Conservation (phyloP, 257 asterid species). For the Solanum commersonii region DNA sequence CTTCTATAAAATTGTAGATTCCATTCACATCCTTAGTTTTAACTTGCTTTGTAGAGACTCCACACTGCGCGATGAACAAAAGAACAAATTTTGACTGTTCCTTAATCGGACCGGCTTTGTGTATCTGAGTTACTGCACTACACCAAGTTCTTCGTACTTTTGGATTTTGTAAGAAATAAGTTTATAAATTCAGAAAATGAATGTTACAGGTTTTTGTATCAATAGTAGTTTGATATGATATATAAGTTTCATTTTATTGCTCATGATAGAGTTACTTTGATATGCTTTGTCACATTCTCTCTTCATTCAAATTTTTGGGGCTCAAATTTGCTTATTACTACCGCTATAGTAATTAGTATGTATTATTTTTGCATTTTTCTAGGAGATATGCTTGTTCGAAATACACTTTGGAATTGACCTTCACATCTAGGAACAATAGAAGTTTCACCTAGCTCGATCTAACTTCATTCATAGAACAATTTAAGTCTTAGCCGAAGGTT, state of each 20-base stretch:
- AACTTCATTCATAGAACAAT: background rate
- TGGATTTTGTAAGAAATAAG: background rate
- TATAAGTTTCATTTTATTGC: background rate
- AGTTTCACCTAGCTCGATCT: background rate
- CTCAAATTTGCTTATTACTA: background rate
- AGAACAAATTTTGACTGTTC: background rate
- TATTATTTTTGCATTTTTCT: too few species aligned
- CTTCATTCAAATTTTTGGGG: background rate
- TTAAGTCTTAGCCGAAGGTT: background rate
- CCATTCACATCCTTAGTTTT: background rate
- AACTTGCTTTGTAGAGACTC: background rate
- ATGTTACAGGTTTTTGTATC: background rate
- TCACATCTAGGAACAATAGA: background rate
- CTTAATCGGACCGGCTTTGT: background rate
- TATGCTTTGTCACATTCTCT: background rate
- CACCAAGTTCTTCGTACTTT: background rate
- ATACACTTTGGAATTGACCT: background rate
- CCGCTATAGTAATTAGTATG: background rate
- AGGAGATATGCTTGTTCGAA: background rate
- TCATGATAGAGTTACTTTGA: background rate
- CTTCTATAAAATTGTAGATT: background rate
- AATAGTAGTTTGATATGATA: background rate
- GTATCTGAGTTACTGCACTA: background rate
- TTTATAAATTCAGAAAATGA: background rate
- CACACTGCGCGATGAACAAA: background rate